Percentiles rank a stretch among this genome's conserved stretches.
These are phyloP conservation scores for Kluyveromyces lactis DNA, from an alignment of 805 yeast genomes.

Conservation along the genomic window DNA sequence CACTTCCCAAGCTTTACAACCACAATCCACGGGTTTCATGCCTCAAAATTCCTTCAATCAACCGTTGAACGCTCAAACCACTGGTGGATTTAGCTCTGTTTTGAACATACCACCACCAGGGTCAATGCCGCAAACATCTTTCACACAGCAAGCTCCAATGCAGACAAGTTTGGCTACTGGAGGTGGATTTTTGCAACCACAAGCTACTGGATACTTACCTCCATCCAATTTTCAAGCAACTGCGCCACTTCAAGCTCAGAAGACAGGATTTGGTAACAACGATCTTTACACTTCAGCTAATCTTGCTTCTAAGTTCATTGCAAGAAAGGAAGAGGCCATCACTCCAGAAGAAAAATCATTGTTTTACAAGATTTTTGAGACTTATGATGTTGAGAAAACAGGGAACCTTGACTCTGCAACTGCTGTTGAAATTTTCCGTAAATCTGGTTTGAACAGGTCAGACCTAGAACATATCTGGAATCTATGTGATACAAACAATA, in stretches of 20 bases:
- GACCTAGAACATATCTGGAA: slow-evolving; percentile 92
- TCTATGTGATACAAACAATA: slow-evolving; percentile 71
- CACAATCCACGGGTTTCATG: slow-evolving; percentile 36
- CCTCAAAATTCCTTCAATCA: slow-evolving; percentile 33
- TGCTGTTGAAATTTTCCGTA: slow-evolving; percentile 81
- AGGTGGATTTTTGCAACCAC: slow-evolving; percentile 45
- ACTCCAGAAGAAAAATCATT: slow-evolving; percentile 80
- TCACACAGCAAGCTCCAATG: slow-evolving; percentile 7
- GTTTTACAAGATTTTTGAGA: slow-evolving; percentile 78
- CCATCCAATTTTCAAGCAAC: slow-evolving; percentile 32
- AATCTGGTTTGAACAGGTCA: slow-evolving; percentile 78
- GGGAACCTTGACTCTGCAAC: slow-evolving; percentile 74
- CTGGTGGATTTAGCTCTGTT: slow-evolving; percentile 16
- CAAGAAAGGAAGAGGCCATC: slow-evolving; percentile 52
- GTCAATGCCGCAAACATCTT: slow-evolving; percentile 21
- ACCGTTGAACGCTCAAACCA: slow-evolving; percentile 19
- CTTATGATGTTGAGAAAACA: slow-evolving; percentile 64
- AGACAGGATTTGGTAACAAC: slow-evolving; percentile 39
- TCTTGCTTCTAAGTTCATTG: slow-evolving; percentile 27
- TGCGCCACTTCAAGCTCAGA: slow-evolving; percentile 34
- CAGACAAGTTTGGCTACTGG: not conserved
- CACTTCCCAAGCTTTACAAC: slow-evolving; percentile 22
- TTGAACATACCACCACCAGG: slow-evolving; percentile 37
- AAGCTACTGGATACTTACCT: slow-evolving; percentile 60
- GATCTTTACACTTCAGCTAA: slow-evolving; percentile 31